Evolutionary conservation across 352 stramenopile species (phyloP), one percentile per base, ranked within the genome.

Genomic region (Globisporangium parvum): DNA sequence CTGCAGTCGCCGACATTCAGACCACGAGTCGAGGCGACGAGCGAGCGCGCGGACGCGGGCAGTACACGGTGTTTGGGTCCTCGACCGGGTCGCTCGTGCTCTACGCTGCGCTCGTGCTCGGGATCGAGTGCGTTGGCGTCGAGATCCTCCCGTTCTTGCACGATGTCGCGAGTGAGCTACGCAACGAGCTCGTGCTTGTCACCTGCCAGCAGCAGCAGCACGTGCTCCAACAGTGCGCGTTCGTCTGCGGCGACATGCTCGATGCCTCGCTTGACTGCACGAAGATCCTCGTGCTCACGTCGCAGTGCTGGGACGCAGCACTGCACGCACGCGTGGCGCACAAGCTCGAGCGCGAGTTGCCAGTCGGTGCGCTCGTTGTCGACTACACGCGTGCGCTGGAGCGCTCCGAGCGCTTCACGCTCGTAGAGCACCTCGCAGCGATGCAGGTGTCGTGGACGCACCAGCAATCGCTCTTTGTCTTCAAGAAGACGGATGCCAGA

Each of bases 11-110:
- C 44, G 9, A 46, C 26, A 8, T 48, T 33, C 59, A 46, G 39
- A 11, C n/a, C 8, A 3, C 21, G 24, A 31, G 31, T 31, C 24
- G 24, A n/a, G 1, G 14, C 3, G 23, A 0, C 14, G 17, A 39
- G 1, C 17, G 11, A 46, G 23, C 37, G 42, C 6, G 28, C 60
- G 12, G 39, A 42, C 33, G 28, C 60, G 12, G 31, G 39, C 26
- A 8, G 50, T 66, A 69, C 35, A 79, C 63, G 1, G 69, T 88
- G 4, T 79, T 85, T 6, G 75, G 75, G 2, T 85, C 77, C 1
- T 88, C 77, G 2, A 75, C 69, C 1, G 77, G 77, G 0, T 82
- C 71, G 2, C 63, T 88, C 6, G 75, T 79, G 17, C 67, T 84
- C 50, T 88, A 77, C 55, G 66, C 70, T 11, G 55, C 68, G 10